Evolutionary conservation across 2,329 filamentous ascomycete genomes (phyloP).

Genomic region (Bipolaris zeicola): DNA sequence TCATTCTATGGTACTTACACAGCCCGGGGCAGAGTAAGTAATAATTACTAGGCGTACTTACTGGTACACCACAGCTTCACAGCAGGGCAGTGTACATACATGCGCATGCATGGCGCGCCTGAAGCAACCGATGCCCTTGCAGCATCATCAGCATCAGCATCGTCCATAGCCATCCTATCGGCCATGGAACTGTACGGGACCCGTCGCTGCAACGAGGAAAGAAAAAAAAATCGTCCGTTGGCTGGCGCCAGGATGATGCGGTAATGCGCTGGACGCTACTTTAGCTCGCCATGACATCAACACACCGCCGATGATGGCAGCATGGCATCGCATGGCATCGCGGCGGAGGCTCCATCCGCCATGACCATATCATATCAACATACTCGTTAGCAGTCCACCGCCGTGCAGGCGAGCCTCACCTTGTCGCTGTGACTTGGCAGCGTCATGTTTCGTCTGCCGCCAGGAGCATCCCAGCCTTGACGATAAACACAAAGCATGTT

Average conservation of each 20-base stretch:
- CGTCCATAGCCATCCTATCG: background rate
- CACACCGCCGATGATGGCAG: conserved; percentile 17
- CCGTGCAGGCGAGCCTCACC: conserved; percentile 2
- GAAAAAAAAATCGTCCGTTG: conserved; percentile 8
- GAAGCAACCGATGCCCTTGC: conserved; percentile 10
- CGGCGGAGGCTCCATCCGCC: too few species aligned
- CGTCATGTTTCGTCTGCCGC: background rate
- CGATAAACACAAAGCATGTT: conserved; percentile 21
- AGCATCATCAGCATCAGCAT: background rate
- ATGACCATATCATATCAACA: too few species aligned
- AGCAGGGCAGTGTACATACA: conserved; percentile 1
- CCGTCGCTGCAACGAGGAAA: conserved; percentile 1
- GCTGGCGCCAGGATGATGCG: conserved; percentile 17
- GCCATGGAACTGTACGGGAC: conserved; percentile 5
- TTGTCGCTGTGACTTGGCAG: background rate
- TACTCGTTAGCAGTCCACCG: too few species aligned
- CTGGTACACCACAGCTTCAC: background rate
- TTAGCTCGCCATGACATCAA: conserved; percentile 32
- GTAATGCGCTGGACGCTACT: conserved; percentile 18
- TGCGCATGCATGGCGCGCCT: conserved; percentile 4
- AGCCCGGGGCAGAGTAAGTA: too few species aligned
- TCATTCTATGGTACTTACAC: too few species aligned
- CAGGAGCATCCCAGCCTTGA: conserved; percentile 13
- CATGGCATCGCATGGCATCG: background rate
- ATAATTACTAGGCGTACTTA: too few species aligned